These are phyloP conservation scores for Nicotiana paniculata DNA, from an alignment of 257 asterid genomes.

Conservation along the genomic window DNA sequence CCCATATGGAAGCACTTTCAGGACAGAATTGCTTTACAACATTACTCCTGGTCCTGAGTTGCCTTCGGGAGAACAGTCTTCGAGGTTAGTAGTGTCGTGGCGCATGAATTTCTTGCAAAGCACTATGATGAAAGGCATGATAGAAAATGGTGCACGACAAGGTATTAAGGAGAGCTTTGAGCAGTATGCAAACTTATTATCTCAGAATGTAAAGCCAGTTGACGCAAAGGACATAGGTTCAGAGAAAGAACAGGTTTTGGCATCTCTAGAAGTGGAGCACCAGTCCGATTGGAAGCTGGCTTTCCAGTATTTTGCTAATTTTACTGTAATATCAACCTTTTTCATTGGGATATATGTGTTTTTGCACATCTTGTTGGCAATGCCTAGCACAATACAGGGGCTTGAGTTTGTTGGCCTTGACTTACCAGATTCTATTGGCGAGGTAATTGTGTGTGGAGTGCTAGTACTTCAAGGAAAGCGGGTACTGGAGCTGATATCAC, in stretches of 20 bases:
- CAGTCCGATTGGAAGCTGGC: slow-evolving; percentile 85
- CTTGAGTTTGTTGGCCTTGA: slow-evolving; percentile 96
- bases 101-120: slow-evolving; percentile 83
- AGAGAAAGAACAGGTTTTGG: slow-evolving; percentile 87
- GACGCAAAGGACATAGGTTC: slow-evolving; percentile 65
- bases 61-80: slow-evolving; percentile 76
- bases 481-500: slow-evolving; percentile 68
- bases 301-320: slow-evolving; percentile 81
- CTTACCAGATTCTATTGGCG: slow-evolving; percentile 96
- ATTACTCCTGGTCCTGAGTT: slow-evolving; percentile 83
- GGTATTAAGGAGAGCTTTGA: slow-evolving; percentile 92
- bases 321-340: slow-evolving; percentile 62
- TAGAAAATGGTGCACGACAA: slow-evolving; percentile 88
- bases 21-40: slow-evolving; percentile 75
- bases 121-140: slow-evolving; percentile 90
- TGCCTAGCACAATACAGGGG: slow-evolving; percentile 78
- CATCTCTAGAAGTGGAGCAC: slow-evolving; percentile 65
- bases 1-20: slow-evolving; percentile 77
- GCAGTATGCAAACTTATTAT: slow-evolving; percentile 51
- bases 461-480: slow-evolving; percentile 90
- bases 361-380: slow-evolving; percentile 61
- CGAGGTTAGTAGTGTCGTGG: slow-evolving; percentile 81
- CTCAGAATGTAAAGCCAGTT: slow-evolving; percentile 74
- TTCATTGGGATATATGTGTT: slow-evolving; percentile 58
- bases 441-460: slow-evolving; percentile 74